phyloP scores from a whole-genome alignment of 371 early-diverging fungal genomes.

The Zychaea mexicana region DNA sequence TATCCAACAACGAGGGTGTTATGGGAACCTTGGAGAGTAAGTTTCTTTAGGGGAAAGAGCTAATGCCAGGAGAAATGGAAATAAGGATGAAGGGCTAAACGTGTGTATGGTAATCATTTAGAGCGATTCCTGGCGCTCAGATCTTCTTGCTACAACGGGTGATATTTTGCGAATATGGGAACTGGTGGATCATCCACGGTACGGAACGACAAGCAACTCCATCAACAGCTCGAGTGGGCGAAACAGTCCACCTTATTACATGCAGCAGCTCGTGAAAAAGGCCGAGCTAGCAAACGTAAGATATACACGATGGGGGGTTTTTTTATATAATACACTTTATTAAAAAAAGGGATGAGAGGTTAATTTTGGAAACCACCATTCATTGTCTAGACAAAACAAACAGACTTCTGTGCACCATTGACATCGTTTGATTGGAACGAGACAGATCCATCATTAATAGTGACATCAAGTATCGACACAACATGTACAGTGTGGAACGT shows the following conservation, averaged over 20 bases:
- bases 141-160: conserved; percentile 82
- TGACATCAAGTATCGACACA: conserved; percentile 91
- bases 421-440: conserved; percentile 96
- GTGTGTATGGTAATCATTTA: background rate
- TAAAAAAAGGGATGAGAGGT: background rate
- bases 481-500: conserved; percentile 97
- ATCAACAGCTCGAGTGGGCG: conserved; percentile 41
- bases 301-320: too few relatives aligned
- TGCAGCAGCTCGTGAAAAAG: conserved; percentile 45
- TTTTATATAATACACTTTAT: too few relatives aligned
- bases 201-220: conserved; percentile 33
- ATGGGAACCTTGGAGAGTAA: conserved; percentile 79
- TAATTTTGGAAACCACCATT: background rate
- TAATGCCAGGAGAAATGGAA: background rate
- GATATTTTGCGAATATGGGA: conserved; percentile 88
- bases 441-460: conserved; percentile 75
- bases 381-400: conserved; percentile 43
- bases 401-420: conserved; percentile 75
- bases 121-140: conserved; percentile 37
- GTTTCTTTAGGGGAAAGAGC: background rate
- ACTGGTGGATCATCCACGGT: conserved; percentile 52
- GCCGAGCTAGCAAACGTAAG: conserved; percentile 54
- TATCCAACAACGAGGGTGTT: conserved; percentile 85
- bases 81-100: background rate
- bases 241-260: conserved; percentile 25